Evolutionary conservation across 1,284 basidiomycete genomes (phyloP).

Genomic region (Afroboletus lepidellus): DNA sequence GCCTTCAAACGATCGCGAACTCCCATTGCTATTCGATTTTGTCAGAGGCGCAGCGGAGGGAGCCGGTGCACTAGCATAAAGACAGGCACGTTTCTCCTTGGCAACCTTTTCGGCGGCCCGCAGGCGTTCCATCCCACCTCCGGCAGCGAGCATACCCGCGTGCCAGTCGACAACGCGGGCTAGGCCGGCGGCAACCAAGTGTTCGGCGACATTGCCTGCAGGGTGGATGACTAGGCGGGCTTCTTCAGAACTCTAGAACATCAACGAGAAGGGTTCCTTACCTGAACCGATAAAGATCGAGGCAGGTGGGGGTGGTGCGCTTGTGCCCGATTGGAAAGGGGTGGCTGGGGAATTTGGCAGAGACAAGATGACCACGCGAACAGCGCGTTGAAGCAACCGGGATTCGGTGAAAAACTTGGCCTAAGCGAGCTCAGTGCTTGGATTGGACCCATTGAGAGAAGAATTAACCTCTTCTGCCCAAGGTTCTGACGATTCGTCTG

Average conservation of each 20-base stretch:
- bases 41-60: constrained; percentile 36
- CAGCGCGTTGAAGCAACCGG: constrained; percentile 85
- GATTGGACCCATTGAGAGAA: not conserved
- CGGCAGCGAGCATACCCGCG: constrained; percentile 85
- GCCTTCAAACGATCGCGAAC: constrained; percentile 68
- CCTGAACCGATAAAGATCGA: constrained; percentile 90
- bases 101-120: constrained; percentile 83
- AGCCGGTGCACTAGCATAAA: constrained; percentile 66
- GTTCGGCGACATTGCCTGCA: constrained; percentile 92
- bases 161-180: constrained; percentile 98
- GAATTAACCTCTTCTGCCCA: constrained; percentile 79
- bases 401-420: constrained; percentile 95
- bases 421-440: constrained; percentile 40
- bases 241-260: constrained; percentile 2
- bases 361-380: constrained; percentile 86
- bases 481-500: constrained; percentile 75
- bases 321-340: constrained; percentile 74
- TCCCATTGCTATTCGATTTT: constrained; percentile 40
- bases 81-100: constrained; percentile 76
- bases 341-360: constrained; percentile 80
- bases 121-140: constrained; percentile 82
- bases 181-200: constrained; percentile 81
- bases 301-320: constrained; percentile 64
- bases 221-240: constrained; percentile 72
- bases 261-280: constrained; percentile 27